A percentile compares a stretch with the other conserved stretches of the same genome.
Conservation (phyloP, 345 rosid genomes). For the Melaleuca alternifolia region DNA sequence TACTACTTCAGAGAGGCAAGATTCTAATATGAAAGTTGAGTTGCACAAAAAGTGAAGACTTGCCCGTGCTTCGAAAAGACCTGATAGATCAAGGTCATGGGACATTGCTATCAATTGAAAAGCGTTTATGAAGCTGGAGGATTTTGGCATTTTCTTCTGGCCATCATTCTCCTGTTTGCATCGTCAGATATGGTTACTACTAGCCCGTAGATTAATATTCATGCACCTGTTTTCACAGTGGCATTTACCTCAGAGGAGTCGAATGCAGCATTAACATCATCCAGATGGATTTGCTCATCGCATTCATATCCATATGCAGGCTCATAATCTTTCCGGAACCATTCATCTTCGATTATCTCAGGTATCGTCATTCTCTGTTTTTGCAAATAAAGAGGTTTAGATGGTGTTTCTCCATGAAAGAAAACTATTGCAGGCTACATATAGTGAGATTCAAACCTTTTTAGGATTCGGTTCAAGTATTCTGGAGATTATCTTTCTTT, state of each 20-base stretch:
- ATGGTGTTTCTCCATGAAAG: neutral
- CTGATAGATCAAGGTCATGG: slow-evolving; percentile 81
- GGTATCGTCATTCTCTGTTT: slow-evolving; percentile 51
- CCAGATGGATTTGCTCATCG: slow-evolving; percentile 24
- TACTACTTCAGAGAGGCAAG: neutral
- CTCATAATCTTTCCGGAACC: slow-evolving; percentile 62
- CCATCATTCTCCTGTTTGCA: slow-evolving; percentile 36
- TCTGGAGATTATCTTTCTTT: slow-evolving; percentile 53
- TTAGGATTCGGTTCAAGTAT: slow-evolving; percentile 61
- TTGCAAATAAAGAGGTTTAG: neutral
- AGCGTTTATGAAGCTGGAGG: slow-evolving; percentile 79
- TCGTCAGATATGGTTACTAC: neutral
- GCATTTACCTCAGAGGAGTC: slow-evolving; percentile 46
- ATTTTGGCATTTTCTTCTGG: slow-evolving; percentile 27
- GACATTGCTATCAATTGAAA: slow-evolving; percentile 94
- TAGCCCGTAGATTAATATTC: neutral
- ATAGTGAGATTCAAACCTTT: slow-evolving; percentile 21
- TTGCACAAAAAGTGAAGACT: slow-evolving; percentile 1
- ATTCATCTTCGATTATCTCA: slow-evolving; percentile 60
- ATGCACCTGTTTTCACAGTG: neutral
- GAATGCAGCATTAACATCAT: slow-evolving; percentile 47
- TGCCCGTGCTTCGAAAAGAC: slow-evolving; percentile 81
- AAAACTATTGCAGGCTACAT: neutral
- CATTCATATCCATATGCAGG: slow-evolving; percentile 33
- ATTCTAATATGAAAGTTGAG: neutral